phyloP scores from a whole-genome alignment of 805 yeast genomes.

The Candida sonorensis region DNA sequence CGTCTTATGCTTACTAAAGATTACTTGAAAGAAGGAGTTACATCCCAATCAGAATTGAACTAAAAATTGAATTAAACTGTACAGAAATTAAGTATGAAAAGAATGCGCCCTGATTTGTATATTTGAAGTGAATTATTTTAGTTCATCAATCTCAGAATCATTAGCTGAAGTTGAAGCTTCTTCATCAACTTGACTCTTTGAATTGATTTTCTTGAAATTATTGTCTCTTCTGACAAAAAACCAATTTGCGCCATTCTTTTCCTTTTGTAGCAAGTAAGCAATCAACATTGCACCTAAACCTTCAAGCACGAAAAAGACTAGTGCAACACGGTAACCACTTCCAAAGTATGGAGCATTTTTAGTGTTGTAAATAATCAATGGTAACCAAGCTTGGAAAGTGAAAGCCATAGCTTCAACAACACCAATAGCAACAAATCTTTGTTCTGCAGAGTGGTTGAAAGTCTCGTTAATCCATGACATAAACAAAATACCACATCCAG shows the following conservation, averaged over 20 bases:
- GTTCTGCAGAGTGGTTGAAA: conserved; percentile 20
- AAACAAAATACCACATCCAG: conserved; percentile 16
- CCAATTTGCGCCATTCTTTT: conserved; percentile 8
- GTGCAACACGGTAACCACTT: conserved; percentile 24
- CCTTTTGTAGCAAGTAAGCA: conserved; percentile 7
- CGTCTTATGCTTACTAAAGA: no score
- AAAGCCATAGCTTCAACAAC: conserved; percentile 26
- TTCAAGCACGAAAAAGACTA: conserved; percentile 12
- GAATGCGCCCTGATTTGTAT: no score
- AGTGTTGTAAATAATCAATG: conserved; percentile 27
- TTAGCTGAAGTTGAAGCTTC: not conserved
- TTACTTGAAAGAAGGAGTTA: no score
- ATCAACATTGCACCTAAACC: conserved; percentile 11
- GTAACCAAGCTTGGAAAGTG: conserved; percentile 30
- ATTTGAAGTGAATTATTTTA: not conserved
- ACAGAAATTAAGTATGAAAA: no score
- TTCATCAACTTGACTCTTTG: conserved; percentile 1
- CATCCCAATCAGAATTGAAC: no score
- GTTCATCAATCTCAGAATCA: not conserved
- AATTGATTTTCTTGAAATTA: conserved; percentile 3
- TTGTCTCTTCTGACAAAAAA: conserved; percentile 10
- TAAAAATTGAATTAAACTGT: no score
- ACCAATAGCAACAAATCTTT: conserved; percentile 23
- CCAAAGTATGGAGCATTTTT: conserved; percentile 28
- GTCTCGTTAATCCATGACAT: conserved; percentile 26